phyloP scores from a whole-genome alignment of 2,329 filamentous ascomycete species.

The Fusarium sp. region DNA sequence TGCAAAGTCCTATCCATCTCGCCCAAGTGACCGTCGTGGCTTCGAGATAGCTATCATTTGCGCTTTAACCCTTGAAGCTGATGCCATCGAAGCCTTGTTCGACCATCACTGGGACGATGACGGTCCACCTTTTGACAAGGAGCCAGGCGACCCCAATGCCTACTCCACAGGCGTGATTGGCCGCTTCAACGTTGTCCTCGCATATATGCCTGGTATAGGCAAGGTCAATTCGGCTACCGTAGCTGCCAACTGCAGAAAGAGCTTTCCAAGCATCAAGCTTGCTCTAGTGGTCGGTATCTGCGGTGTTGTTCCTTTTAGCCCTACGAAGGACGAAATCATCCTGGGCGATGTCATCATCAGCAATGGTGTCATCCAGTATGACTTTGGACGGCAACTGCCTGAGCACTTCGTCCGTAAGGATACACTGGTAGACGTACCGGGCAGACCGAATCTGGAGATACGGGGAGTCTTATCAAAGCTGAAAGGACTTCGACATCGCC shows the following conservation, averaged over 20 bases:
- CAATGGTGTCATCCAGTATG: background rate
- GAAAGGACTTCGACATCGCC: accelerated
- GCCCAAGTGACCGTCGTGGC: background rate
- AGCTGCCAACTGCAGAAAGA: background rate
- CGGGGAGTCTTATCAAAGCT: accelerated
- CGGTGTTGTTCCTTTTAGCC: background rate
- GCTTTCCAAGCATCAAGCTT: background rate
- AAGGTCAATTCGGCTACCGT: background rate
- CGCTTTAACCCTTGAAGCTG: accelerated
- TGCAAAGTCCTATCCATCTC: accelerated
- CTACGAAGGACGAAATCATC: accelerated
- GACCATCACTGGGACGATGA: background rate
- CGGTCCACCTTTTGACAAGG: accelerated
- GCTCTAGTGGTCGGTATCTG: background rate
- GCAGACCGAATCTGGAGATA: background rate
- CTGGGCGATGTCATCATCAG: constrained; percentile 7
- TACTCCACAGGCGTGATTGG: background rate
- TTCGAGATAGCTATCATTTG: constrained; percentile 17
- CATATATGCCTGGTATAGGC: background rate
- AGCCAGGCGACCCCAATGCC: background rate
- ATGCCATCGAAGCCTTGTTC: background rate
- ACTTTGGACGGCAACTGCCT: background rate
- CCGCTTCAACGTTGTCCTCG: background rate
- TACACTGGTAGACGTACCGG: accelerated
- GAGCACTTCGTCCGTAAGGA: background rate